Conservation (phyloP, 2,329 filamentous ascomycete genomes). For the Cytospora schulzeri region DNA sequence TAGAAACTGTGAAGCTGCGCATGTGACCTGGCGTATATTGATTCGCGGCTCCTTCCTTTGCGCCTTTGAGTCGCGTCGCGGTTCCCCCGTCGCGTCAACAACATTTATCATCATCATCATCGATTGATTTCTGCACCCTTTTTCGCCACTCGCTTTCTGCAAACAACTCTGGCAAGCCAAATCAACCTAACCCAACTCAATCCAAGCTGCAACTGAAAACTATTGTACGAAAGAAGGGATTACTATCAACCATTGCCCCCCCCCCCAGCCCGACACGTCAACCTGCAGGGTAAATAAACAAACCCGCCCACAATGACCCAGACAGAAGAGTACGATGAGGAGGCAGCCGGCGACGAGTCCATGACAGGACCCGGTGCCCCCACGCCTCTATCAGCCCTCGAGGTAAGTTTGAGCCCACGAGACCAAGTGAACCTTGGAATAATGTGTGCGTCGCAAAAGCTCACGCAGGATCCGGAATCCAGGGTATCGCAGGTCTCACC, state of each 20-base stretch:
- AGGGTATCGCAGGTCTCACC: constrained; percentile 89
- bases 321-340: constrained; percentile 68
- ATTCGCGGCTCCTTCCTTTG: not conserved
- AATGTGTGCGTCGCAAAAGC: not conserved
- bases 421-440: not conserved
- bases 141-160: not conserved
- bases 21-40: constrained; percentile 19
- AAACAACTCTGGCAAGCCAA: not conserved
- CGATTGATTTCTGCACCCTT: not conserved
- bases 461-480: not conserved
- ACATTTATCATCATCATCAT: constrained; percentile 15
- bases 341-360: constrained; percentile 68
- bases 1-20: not conserved
- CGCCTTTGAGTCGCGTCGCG: constrained; percentile 11
- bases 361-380: constrained; percentile 88
- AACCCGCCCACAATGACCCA: constrained; percentile 43
- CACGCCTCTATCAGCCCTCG: constrained; percentile 80
- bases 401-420: constrained; percentile 58
- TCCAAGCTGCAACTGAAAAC: not conserved
- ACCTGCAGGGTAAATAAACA: not conserved
- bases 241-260: not conserved
- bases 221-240: not conserved
- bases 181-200: not conserved
- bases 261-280: not conserved
- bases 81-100: constrained; percentile 18